Percentiles rank a stretch among this genome's conserved stretches.
phyloP scores from a whole-genome alignment of 2,329 filamentous ascomycete genomes.

The Colletotrichum tropicicola region DNA sequence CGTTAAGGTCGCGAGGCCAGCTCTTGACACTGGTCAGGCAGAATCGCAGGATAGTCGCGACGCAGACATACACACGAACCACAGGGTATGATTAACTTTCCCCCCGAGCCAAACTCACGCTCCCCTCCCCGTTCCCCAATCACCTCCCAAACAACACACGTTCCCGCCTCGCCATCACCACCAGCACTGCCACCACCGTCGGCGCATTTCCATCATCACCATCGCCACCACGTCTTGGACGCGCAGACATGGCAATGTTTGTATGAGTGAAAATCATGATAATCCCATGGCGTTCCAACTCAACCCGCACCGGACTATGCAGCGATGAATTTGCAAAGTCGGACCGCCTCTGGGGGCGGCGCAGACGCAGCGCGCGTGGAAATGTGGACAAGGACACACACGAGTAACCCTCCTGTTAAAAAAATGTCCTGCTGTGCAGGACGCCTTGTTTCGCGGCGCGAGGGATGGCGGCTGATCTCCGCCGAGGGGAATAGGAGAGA shows the following conservation, averaged over 20 bases:
- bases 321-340: slow-evolving; percentile 32
- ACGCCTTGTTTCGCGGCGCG: slow-evolving; percentile 27
- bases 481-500: neutral
- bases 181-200: slow-evolving; percentile 7
- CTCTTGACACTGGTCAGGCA: neutral
- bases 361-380: slow-evolving; percentile 22
- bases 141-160: neutral
- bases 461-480: slow-evolving; percentile 14
- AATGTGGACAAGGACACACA: slow-evolving; percentile 30
- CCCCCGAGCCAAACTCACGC: slow-evolving; percentile 26
- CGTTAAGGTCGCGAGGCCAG: slow-evolving; percentile 25
- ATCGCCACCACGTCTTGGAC: slow-evolving; percentile 9
- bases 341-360: slow-evolving; percentile 20
- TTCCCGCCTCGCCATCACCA: neutral
- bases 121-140: neutral
- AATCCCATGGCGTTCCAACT: slow-evolving; percentile 24
- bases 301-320: slow-evolving; percentile 23
- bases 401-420: slow-evolving; percentile 31
- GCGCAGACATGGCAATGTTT: slow-evolving; percentile 24
- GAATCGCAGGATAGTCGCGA: slow-evolving; percentile 7
- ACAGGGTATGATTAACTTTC: slow-evolving; percentile 31
- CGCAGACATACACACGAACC: slow-evolving; percentile 16
- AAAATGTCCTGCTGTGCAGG: slow-evolving; percentile 27
- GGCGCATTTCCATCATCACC: slow-evolving; percentile 5
- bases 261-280: slow-evolving; percentile 30